Base-by-base conservation (phyloP, 2,329 filamentous ascomycete genomes). In the Coniochaeta sp. region DNA sequence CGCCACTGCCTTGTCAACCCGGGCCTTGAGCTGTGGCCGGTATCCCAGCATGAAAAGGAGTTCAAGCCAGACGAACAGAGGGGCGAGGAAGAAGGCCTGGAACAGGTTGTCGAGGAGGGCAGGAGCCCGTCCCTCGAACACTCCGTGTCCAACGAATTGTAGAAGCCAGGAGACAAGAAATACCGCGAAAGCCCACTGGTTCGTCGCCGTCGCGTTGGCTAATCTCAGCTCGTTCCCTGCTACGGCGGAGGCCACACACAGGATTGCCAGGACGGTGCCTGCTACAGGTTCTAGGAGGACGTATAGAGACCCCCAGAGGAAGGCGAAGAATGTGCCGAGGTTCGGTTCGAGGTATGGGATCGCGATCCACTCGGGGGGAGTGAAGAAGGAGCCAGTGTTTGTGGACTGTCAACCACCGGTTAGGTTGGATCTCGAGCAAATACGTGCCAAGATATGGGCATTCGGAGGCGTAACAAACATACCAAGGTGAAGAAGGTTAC, bases 11-110 rank as follows among this genome's bases (percentile, higher is more conserved):
- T 87, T 86, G 63, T 93, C 86, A 52, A 98, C 85, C 57, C 93
- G 86, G 62, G 83, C 82, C 77, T 93, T 91, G 66, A 99, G 79
- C 73, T 96, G 92, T 1, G 88, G 90, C 62, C 95, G 85, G 75
- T 98, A 99, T 56, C 95, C 95, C 57, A 96, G 84, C 69, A 82
- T 86, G 79, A 99, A 99, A 28, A 99, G 81, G 26, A 96, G 77
- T 77, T 98, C 93, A 68, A 99, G 89, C 90, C 95, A 99, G 61
- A 98, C 93, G 68, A 98, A 99, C 69, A 99, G 89, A 9, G 95
- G 95, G 0, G 95, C 95, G 26, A 98, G 81, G 70, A 98, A 93
- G 64, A 98, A 74, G 30, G 95, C 93, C 75, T 98, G 95, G 55
- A 96, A 81, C 47, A 98, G 76, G 70, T 97, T 98, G 75, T 98